Conservation (phyloP, 2,329 filamentous ascomycete genomes). For the Fusarium secorum region DNA sequence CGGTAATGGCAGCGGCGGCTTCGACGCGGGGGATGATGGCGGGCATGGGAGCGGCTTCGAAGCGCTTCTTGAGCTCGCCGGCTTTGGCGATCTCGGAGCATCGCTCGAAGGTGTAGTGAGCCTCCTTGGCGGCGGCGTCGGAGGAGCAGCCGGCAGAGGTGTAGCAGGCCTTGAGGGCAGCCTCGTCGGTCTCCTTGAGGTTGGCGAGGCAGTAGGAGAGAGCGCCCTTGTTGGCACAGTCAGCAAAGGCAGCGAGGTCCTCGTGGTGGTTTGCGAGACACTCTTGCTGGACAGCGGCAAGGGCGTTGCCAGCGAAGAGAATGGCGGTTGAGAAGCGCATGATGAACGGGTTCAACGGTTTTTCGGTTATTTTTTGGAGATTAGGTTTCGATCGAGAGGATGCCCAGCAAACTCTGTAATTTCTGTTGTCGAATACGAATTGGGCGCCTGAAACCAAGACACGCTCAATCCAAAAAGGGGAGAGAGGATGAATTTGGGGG, state of each 20-base stretch:
- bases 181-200: constrained; percentile 43
- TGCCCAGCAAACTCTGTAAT: constrained; percentile 36
- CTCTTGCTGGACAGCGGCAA: constrained; percentile 45
- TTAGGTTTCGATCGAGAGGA: constrained; percentile 24
- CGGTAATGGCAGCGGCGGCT: constrained; percentile 19
- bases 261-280: constrained; percentile 52
- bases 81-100: constrained; percentile 43
- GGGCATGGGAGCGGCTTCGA: constrained; percentile 32
- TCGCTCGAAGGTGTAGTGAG: constrained; percentile 42
- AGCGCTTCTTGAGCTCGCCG: constrained; percentile 45
- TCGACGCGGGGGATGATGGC: constrained; percentile 29
- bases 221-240: constrained; percentile 54
- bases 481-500: neutral
- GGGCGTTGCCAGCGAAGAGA: constrained; percentile 47
- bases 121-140: constrained; percentile 43
- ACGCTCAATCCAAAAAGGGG: constrained; percentile 29
- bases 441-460: constrained; percentile 23
- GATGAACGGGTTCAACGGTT: constrained; percentile 10
- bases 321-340: constrained; percentile 47
- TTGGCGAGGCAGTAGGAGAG: constrained; percentile 54
- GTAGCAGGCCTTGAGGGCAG: constrained; percentile 52
- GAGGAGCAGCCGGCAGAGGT: constrained; percentile 47
- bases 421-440: constrained; percentile 21
- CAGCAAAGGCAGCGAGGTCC: constrained; percentile 51
- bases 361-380: neutral